Base-by-base conservation (phyloP, 352 stramenopile genomes). In the Globisporangium cederbergense region DNA sequence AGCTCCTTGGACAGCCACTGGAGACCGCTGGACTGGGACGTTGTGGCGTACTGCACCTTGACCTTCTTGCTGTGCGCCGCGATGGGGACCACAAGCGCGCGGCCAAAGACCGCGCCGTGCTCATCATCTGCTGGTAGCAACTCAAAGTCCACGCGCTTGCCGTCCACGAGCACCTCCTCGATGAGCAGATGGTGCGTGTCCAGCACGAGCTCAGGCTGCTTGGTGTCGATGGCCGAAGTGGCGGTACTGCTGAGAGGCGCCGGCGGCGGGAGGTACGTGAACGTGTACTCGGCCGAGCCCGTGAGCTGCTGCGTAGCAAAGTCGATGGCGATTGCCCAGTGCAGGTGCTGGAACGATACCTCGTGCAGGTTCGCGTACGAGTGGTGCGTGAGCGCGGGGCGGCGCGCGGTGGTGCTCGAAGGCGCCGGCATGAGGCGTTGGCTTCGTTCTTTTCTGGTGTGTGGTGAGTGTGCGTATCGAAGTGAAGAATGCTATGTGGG, bases 1-100 rank as follows among this genome's bases (percentile, higher is more conserved):
- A 98, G 96, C 61, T 91, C 81, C 50, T 97, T 96, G 7, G 77
- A 74, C 13, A 99, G 84, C 91, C 92, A 98, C 66, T 98, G 93
- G 10, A 96, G 66, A 0, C 93, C 95, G 51, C 75, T 81, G 28
- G 78, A 93, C 22, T 54, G 49, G 43, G 64, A 28, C 25, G 25
- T 70, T 43, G 64, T 70, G 16, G 16, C 22, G 42, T 70, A 70
- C 43, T 70, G 20, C 38, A 70, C 64, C 10, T 18, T 72, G 11
- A 98, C 69, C 42, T 84, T 84, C 20, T 75, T 83, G 25, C 25
- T 28, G 25, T 5, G 72, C 64, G 13, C 74, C 63, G 10, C 84
- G 60, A 86, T 75, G 7, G 70, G 82, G 66, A 86, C 70, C 40
- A 71, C 86, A 60, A 82, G 77, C 52, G 75, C 78, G 56, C 54